These are phyloP conservation scores for Kodamaea laetipori DNA, from an alignment of 805 yeast species.

Conservation along the genomic window DNA sequence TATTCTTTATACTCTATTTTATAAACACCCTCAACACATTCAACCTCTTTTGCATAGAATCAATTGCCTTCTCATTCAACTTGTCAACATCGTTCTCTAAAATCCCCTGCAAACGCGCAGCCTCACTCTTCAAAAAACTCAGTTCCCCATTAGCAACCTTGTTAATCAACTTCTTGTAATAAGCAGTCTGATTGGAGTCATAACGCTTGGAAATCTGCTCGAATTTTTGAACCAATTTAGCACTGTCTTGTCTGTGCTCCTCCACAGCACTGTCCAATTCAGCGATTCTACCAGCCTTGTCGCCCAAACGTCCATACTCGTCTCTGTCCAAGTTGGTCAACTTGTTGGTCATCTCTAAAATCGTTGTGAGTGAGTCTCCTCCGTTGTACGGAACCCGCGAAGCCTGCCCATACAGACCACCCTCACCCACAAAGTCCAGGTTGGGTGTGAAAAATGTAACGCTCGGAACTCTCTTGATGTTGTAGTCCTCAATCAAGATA, in stretches of 20 bases:
- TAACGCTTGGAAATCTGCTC: conserved; percentile 5
- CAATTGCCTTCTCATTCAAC: conserved; percentile 46
- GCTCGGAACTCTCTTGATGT: conserved; percentile 4
- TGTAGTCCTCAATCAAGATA: conserved; percentile 7
- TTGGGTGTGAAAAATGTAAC: conserved; percentile 10
- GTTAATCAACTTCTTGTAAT: conserved; percentile 51
- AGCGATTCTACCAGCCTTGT: conserved; percentile 34
- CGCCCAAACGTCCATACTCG: conserved; percentile 33
- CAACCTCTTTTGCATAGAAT: conserved; percentile 51
- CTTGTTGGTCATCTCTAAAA: conserved; percentile 32
- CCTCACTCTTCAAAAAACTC: conserved; percentile 48
- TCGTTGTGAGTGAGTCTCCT: conserved; percentile 20
- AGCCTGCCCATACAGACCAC: conserved; percentile 28
- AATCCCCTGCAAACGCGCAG: conserved; percentile 46
- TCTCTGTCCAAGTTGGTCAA: conserved; percentile 30
- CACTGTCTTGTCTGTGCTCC: neutral
- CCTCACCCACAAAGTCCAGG: conserved; percentile 11
- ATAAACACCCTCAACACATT: conserved; percentile 45
- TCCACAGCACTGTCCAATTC: conserved; percentile 22
- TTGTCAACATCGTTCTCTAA: conserved; percentile 35
- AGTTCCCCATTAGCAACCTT: conserved; percentile 47
- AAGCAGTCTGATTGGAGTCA: conserved; percentile 31
- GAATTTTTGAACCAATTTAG: neutral
- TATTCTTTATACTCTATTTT: too few relatives aligned
- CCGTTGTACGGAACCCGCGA: conserved; percentile 24